Evolutionary conservation across 73 alveolate genomes (phyloP).

Genomic region (Effrenium voratum): DNA sequence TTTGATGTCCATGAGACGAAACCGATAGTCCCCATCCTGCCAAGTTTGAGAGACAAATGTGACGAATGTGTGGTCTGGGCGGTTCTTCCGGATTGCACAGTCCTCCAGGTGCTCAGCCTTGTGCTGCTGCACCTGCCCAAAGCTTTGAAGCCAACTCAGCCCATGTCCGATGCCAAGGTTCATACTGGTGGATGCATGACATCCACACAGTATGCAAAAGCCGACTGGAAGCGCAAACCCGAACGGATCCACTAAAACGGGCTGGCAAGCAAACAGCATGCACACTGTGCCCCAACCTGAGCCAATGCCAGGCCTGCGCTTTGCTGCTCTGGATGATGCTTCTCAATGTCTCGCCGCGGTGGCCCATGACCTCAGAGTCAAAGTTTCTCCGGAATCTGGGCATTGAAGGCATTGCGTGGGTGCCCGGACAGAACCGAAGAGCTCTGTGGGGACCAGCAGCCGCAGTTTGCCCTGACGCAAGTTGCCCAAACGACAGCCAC

Average conservation of each 20-base stretch:
- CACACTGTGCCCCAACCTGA: neutral
- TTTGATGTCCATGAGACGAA: slow-evolving; percentile 45
- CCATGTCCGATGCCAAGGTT: no score
- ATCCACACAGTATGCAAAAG: neutral
- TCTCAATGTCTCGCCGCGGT: slow-evolving; percentile 80
- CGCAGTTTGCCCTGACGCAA: slow-evolving; percentile 33
- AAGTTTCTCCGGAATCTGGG: neutral
- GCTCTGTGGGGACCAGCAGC: slow-evolving; percentile 78
- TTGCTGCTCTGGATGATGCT: slow-evolving; percentile 82
- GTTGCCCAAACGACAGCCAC: neutral
- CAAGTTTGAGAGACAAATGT: no score
- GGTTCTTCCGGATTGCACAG: no score
- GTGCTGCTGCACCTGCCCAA: slow-evolving; percentile 86
- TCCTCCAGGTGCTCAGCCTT: slow-evolving; percentile 66
- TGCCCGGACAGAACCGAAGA: slow-evolving; percentile 46
- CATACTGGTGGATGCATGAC: neutral
- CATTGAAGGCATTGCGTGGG: neutral
- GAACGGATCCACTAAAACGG: neutral
- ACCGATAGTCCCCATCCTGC: slow-evolving; percentile 25
- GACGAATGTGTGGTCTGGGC: no score
- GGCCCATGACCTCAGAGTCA: slow-evolving; percentile 75
- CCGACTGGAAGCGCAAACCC: neutral
- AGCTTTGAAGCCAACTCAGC: no score
- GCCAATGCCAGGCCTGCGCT: slow-evolving; percentile 11
- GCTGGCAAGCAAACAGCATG: neutral